Conservation (phyloP, 345 rosid genomes). For the Xanthoceras sorbifolium region DNA sequence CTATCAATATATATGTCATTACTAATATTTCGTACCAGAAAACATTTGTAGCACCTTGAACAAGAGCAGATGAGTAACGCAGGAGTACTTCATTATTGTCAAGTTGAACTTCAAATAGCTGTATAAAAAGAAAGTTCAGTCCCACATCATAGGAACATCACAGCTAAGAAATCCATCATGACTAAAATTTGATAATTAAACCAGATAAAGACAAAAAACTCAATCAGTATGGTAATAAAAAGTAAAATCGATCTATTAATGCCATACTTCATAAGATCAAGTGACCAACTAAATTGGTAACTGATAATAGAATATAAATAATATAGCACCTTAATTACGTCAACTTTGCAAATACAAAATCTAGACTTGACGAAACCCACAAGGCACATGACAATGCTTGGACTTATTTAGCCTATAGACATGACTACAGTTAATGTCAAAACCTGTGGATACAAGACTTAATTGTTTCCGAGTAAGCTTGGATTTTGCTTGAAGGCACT, state of each 20-base stretch:
- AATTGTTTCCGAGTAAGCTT: no score
- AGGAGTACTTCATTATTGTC: conserved; percentile 71
- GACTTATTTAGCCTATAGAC: no score
- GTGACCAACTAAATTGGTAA: background rate
- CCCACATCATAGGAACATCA: background rate
- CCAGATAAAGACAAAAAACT: background rate
- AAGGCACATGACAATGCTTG: no score
- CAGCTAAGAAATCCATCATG: background rate
- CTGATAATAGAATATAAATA: no score
- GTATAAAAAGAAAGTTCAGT: conserved; percentile 30
- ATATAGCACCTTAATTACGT: no score
- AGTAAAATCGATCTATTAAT: background rate
- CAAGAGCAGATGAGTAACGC: conserved; percentile 96
- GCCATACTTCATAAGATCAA: background rate
- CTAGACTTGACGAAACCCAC: no score
- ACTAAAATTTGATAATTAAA: background rate
- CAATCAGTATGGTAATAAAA: background rate
- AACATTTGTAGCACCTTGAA: conserved; percentile 95
- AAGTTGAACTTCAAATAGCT: conserved; percentile 86
- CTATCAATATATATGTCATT: conserved; percentile 1
- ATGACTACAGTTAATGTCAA: no score
- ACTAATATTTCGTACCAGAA: conserved; percentile 69
- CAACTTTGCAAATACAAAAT: no score
- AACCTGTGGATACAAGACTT: no score
- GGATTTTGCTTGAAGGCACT: no score